These are phyloP conservation scores for Calonectria crousiana DNA, from an alignment of 2,329 filamentous ascomycete species.

Conservation along the genomic window DNA sequence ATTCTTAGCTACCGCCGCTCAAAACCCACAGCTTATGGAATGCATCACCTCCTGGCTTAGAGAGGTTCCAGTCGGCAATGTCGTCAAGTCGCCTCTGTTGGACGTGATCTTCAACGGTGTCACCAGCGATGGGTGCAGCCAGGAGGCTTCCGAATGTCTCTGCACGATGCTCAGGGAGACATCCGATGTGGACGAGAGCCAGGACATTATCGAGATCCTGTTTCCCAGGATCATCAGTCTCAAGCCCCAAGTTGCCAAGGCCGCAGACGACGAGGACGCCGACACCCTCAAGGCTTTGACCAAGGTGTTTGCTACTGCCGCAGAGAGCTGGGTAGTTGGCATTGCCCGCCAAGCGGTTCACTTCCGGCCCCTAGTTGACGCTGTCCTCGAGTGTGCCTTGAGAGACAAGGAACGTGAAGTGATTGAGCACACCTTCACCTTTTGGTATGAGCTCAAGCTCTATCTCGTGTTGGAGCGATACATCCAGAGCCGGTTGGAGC, in stretches of 20 bases:
- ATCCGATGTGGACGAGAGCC: conserved; percentile 90
- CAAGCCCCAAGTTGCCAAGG: conserved; percentile 79
- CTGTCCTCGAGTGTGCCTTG: conserved; percentile 90
- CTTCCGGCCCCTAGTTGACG: conserved; percentile 88
- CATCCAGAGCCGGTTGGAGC: conserved; percentile 80
- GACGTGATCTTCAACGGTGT: conserved; percentile 84
- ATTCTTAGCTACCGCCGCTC: conserved; percentile 75
- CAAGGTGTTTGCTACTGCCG: conserved; percentile 91
- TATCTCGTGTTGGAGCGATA: conserved; percentile 94
- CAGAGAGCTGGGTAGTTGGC: conserved; percentile 92
- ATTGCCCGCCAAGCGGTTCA: conserved; percentile 86
- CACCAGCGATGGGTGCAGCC: conserved; percentile 80
- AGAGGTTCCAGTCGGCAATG: conserved; percentile 86
- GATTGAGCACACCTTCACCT: conserved; percentile 92
- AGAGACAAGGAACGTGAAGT: conserved; percentile 91
- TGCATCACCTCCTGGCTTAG: conserved; percentile 97
- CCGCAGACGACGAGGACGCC: conserved; percentile 83
- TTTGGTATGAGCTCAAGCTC: conserved; percentile 99
- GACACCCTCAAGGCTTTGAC: conserved; percentile 91
- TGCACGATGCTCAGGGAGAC: conserved; percentile 94
- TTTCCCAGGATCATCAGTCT: conserved; percentile 85
- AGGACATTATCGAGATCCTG: conserved; percentile 83
- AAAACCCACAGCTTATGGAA: conserved; percentile 91
- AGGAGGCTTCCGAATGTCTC: conserved; percentile 91
- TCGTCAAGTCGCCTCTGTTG: conserved; percentile 88